phyloP scores from a whole-genome alignment of 2,329 filamentous ascomycete genomes.

The Myriosclerotinia duriaeana region DNA sequence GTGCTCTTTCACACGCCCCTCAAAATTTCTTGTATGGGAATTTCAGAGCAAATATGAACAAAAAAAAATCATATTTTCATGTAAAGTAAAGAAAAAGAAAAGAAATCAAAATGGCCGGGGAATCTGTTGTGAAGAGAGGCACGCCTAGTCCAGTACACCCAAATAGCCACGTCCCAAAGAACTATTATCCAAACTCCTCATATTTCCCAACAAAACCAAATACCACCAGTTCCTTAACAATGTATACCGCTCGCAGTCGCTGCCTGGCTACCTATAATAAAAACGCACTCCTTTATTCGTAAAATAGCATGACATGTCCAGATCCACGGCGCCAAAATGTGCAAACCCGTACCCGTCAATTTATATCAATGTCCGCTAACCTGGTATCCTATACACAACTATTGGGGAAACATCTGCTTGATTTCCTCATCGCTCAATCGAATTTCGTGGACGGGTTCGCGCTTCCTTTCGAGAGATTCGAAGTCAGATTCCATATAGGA shows the following conservation, averaged over 20 bases:
- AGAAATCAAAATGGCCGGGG: background rate
- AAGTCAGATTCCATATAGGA: constrained; percentile 76
- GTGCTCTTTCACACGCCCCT: background rate
- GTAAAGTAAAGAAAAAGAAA: background rate
- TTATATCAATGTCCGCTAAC: background rate
- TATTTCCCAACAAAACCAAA: constrained; percentile 12
- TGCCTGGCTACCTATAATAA: constrained; percentile 13
- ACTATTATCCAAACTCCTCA: constrained; percentile 14
- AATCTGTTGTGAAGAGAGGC: constrained; percentile 12
- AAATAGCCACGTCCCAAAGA: constrained; percentile 4
- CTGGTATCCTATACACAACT: constrained; percentile 24
- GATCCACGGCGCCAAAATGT: constrained; percentile 33
- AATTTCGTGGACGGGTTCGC: constrained; percentile 77
- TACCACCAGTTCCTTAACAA: constrained; percentile 1
- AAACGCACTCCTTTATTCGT: constrained; percentile 5
- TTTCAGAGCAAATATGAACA: background rate
- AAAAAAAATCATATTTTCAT: background rate
- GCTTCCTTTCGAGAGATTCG: constrained; percentile 70
- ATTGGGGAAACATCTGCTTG: constrained; percentile 65
- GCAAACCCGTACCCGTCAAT: constrained; percentile 26
- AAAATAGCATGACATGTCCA: constrained; percentile 35
- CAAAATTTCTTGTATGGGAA: background rate
- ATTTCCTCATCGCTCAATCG: constrained; percentile 74
- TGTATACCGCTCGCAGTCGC: constrained; percentile 6
- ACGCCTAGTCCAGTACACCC: constrained; percentile 6